phyloP scores from a whole-genome alignment of 2,329 filamentous ascomycete species.

The Celoporthe dispersa region DNA sequence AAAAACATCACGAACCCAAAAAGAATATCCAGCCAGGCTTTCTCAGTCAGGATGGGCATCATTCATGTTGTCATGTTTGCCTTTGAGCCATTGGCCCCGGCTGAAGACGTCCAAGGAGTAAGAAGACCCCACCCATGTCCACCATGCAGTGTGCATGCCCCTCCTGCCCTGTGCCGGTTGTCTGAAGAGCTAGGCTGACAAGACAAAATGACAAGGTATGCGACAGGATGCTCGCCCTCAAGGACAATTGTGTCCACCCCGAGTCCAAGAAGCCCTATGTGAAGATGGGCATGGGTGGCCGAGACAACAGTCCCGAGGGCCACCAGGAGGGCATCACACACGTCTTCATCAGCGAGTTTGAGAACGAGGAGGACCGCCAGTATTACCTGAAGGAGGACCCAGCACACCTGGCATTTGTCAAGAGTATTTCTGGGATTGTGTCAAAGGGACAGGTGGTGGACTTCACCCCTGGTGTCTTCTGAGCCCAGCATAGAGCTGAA shows the following conservation, averaged over 20 bases:
- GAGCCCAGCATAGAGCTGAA: background rate
- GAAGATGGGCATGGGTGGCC: constrained; percentile 60
- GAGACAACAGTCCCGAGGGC: constrained; percentile 65
- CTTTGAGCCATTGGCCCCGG: constrained; percentile 58
- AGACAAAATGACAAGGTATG: constrained; percentile 37
- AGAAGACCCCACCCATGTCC: constrained; percentile 37
- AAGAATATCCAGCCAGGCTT: background rate
- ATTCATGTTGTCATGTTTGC: constrained; percentile 72
- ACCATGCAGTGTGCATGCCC: background rate
- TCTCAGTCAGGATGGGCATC: constrained; percentile 55
- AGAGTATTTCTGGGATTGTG: constrained; percentile 51
- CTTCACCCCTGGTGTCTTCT: constrained; percentile 55
- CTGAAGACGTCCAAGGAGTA: constrained; percentile 61
- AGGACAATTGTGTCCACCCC: constrained; percentile 65
- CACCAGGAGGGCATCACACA: constrained; percentile 67
- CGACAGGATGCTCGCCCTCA: constrained; percentile 51
- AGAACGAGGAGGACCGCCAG: constrained; percentile 63
- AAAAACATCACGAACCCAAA: background rate
- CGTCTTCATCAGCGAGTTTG: constrained; percentile 71
- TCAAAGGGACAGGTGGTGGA: constrained; percentile 63
- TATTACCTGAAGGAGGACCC: constrained; percentile 72
- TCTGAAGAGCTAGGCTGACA: constrained; percentile 3
- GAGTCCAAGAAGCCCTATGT: constrained; percentile 64
- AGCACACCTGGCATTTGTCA: constrained; percentile 64
- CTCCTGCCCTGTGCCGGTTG: background rate